Base-by-base conservation (phyloP, 108 stramenopile genomes). In the Cylindrotheca closterium region DNA sequence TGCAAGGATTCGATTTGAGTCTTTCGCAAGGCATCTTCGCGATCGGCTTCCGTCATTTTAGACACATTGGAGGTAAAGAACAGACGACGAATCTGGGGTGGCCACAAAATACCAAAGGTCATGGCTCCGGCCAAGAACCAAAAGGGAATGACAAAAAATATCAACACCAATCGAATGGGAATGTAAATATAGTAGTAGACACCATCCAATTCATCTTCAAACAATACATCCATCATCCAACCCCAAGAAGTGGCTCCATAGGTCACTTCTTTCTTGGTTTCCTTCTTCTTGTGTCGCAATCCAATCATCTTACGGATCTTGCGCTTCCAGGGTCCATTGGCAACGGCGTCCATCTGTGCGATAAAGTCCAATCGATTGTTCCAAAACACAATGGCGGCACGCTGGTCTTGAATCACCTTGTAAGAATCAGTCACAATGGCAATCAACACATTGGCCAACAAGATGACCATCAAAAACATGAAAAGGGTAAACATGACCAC, bases 311-410 rank as follows among this genome's bases (percentile, higher is more conserved):
- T 46, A 7, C 66, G 55, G 29, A 69, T 21, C 30, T 58, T 65
- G 4, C 24, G 17, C 31, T 67, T 78, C 77, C 81, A 78, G 4
- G 77, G 77, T 4, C 73, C 73, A 62, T 79, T 78, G 19, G 77
- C 74, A 47, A 84, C 79, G 33, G 79, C 77, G 32, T 84, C 83
- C 87, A 91, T 88, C 52, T 88, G 86, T 4, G 86, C 79, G 50
- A 88, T 75, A 74, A 86, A 91, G 51, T 79, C 72, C 62, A 91
- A 63, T 25, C 90, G 71, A 72, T 91, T 91, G 0, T 84, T 83
- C 90, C 86, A 88, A 47, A 91, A 91, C 4, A 88, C 90, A 64
- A 91, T 88, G 1, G 83, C 87, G 12, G 90, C 86, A 24, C 86
- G 78, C 47, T 91, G 84, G 57, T 91, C 82, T 45, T 81, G 83